Conservation (phyloP, 306 rosid species). For the Herpetospermum pedunculosum region DNA sequence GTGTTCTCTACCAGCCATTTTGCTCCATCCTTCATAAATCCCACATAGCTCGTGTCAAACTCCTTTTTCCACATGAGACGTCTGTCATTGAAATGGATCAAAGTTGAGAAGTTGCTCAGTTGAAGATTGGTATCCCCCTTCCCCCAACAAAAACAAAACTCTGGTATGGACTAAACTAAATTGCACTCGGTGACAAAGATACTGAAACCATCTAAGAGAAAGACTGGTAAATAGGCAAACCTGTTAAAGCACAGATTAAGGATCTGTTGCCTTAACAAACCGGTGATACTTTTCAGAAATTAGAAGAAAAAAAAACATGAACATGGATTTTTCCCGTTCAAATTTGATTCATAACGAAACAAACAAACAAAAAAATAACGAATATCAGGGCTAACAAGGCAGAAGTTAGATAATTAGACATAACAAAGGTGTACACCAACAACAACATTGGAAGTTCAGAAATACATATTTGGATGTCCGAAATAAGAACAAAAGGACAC, state of each 20-base stretch:
- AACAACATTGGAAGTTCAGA: constrained; percentile 1
- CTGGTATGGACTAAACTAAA: neutral
- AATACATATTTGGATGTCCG: neutral
- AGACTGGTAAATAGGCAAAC: neutral
- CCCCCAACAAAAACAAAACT: too few relatives aligned
- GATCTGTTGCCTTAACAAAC: neutral
- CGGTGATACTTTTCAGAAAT: neutral
- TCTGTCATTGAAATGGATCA: constrained; percentile 25
- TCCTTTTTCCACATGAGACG: constrained; percentile 61
- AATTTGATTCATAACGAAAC: neutral
- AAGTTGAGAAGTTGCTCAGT: neutral
- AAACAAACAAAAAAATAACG: neutral
- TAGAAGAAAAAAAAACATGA: neutral
- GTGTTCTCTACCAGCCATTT: constrained; percentile 73
- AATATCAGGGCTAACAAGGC: neutral
- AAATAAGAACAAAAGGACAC: neutral
- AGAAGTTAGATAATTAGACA: neutral
- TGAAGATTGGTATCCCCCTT: too few relatives aligned
- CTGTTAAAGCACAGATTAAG: neutral
- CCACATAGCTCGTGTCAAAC: constrained; percentile 52
- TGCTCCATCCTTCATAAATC: constrained; percentile 59
- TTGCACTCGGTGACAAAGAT: neutral
- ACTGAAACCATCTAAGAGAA: neutral
- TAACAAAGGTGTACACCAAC: neutral
- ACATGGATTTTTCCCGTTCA: neutral